Evolutionary conservation across 257 asterid genomes (phyloP), one percentile per base, ranked within the genome.

Genomic region (Gentiana macrophylla): DNA sequence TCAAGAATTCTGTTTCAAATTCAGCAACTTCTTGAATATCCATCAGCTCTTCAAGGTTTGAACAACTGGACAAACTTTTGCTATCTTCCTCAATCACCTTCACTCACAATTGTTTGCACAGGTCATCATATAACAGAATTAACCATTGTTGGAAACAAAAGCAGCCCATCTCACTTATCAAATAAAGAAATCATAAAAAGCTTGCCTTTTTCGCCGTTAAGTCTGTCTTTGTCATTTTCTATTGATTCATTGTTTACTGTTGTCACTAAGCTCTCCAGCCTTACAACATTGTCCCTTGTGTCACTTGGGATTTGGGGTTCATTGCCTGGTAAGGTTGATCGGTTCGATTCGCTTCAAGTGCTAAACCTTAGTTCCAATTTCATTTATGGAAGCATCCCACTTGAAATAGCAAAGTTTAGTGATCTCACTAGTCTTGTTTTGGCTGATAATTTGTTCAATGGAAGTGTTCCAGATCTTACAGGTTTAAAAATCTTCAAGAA

Each of bases 21-120:
- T 49, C 94, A 80, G 66, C 74, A 76, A 61, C 15, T 81, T 71
- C 97, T 92, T 32, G 97, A 92, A 68, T 75, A 55, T 58, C 97
- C 99, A 5, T 82, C 71, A 43, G 70, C 72, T 46, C 94, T 92
- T 55, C 79, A 77, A 57, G 15, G 75, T 41, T 92, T 95, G 94
- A 83, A 77, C 62, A 82, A 80, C 5, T 88, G 95, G 97, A 92
- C 99, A 10, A 72, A 72, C 69, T 92, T 92, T 55, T 92, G 99
- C 57, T 72, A 49, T 35, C 75, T 80, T 6, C 80, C 85, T 4
- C 86, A 77, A 8, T 65, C 80, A 1, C 63, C 95, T 37, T 71
- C 78, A 55, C 86, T 92, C 37, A 64, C 70, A 46, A 9, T 92
- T 5, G 61, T 78, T n/a, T 92, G 99, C 55, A 75, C 94, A 49